Evolutionary conservation across 345 rosid species (phyloP).

Genomic region (Angophora floribunda): DNA sequence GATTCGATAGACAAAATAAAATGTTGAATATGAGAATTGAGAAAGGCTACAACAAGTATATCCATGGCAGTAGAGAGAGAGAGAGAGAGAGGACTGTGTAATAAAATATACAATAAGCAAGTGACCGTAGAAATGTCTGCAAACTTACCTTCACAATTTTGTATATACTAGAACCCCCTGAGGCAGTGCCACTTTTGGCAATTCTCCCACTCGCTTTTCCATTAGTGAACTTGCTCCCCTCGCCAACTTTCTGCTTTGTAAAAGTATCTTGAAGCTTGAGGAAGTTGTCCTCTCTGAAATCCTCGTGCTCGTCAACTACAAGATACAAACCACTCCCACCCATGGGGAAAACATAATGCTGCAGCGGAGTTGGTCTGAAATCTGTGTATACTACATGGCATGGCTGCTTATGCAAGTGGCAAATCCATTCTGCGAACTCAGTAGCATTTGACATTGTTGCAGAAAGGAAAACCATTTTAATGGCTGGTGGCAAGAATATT

Average conservation of each 20-base stretch:
- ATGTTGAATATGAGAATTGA: neutral
- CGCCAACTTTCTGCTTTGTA: conserved; percentile 52
- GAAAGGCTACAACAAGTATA: neutral
- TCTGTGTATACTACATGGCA: conserved; percentile 98
- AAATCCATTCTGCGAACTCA: conserved; percentile 97
- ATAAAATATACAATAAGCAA: neutral
- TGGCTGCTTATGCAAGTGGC: conserved; percentile 88
- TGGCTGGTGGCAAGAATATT: conserved; percentile 85
- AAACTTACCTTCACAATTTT: conserved; percentile 85
- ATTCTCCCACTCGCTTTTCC: conserved; percentile 77
- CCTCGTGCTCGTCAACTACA: conserved; percentile 94
- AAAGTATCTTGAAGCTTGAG: conserved; percentile 83
- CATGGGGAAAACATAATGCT: conserved; percentile 93
- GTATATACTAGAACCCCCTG: conserved; percentile 85
- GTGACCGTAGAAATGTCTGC: neutral
- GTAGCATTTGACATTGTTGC: conserved; percentile 99
- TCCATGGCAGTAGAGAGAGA: neutral
- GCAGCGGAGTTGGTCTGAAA: conserved; percentile 96
- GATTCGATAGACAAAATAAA: neutral
- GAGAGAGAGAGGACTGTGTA: neutral
- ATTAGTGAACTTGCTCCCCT: conserved; percentile 41
- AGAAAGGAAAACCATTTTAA: conserved; percentile 97
- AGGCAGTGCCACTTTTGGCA: conserved; percentile 64
- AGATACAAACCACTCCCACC: conserved; percentile 91
- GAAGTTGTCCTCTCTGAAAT: conserved; percentile 88